Conservation (phyloP, 495 filamentous ascomycete species). For the Stereocaulon alpinum region DNA sequence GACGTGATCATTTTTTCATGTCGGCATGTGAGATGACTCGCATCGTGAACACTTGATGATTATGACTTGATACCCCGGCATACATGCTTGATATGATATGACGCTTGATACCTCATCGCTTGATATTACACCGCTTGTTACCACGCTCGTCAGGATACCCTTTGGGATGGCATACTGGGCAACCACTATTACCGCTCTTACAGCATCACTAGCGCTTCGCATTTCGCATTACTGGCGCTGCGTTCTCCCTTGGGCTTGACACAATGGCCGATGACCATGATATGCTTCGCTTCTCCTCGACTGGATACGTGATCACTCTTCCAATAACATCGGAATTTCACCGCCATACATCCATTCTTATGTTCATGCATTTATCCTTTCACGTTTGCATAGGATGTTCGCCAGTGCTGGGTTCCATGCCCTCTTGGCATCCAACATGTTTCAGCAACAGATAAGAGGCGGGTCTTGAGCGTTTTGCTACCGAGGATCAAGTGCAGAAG, state of each 20-base stretch:
- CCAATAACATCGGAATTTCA: background rate
- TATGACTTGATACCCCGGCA: constrained; percentile 5
- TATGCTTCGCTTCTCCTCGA: background rate
- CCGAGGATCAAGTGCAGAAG: too few species aligned
- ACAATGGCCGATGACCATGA: too few species aligned
- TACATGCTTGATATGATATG: constrained; percentile 3
- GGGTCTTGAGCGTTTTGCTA: too few species aligned
- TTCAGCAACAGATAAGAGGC: too few species aligned
- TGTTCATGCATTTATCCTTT: too few species aligned
- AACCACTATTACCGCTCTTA: background rate
- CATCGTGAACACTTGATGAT: constrained; percentile 4
- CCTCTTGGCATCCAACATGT: too few species aligned
- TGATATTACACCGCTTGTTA: background rate
- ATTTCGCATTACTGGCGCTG: background rate
- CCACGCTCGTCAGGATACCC: background rate
- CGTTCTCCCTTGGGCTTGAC: too few species aligned
- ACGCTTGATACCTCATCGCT: constrained; percentile 3
- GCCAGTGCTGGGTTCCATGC: too few species aligned
- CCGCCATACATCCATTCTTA: background rate
- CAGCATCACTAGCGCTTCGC: background rate
- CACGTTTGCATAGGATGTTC: too few species aligned
- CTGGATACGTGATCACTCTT: background rate
- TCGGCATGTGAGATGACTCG: too few species aligned
- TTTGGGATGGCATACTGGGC: background rate
- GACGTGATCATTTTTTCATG: background rate